Evolutionary conservation across 345 rosid species (phyloP).

Genomic region (Sonneratia alba): DNA sequence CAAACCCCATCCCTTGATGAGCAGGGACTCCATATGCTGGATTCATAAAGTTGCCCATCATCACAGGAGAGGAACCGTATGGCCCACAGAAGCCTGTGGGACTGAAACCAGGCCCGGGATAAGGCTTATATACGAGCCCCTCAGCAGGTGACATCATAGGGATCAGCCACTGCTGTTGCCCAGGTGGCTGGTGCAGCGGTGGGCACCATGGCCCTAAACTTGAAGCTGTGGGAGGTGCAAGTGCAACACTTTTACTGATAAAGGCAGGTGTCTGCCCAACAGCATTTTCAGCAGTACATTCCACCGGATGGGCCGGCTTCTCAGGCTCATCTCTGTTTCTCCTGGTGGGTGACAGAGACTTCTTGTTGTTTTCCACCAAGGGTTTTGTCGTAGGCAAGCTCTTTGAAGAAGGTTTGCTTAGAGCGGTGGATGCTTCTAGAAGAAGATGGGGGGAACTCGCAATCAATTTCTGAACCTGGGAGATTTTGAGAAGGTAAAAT

Average conservation of each 20-base stretch:
- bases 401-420: slow-evolving; percentile 34
- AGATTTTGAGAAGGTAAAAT: not conserved
- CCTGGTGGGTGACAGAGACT: slow-evolving; percentile 26
- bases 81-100: slow-evolving; percentile 43
- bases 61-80: slow-evolving; percentile 28
- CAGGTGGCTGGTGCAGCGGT: not conserved
- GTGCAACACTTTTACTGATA: slow-evolving; percentile 20
- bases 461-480: slow-evolving; percentile 70
- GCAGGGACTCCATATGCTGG: slow-evolving; percentile 36
- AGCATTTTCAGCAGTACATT: slow-evolving; percentile 54
- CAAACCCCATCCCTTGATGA: slow-evolving; percentile 31
- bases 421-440: slow-evolving; percentile 39
- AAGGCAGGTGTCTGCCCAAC: slow-evolving; percentile 29
- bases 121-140: slow-evolving; percentile 87
- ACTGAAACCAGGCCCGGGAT: slow-evolving; percentile 38
- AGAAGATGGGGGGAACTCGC: slow-evolving; percentile 62
- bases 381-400: slow-evolving; percentile 35
- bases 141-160: slow-evolving; percentile 90
- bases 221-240: not conserved
- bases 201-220: slow-evolving; percentile 24
- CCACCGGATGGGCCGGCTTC: slow-evolving; percentile 31
- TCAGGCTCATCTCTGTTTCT: slow-evolving; percentile 32
- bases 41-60: slow-evolving; percentile 33
- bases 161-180: slow-evolving; percentile 59
- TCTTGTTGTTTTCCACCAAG: slow-evolving; percentile 21